Conservation (phyloP, 306 rosid species). For the Fragaria ananassa region DNA sequence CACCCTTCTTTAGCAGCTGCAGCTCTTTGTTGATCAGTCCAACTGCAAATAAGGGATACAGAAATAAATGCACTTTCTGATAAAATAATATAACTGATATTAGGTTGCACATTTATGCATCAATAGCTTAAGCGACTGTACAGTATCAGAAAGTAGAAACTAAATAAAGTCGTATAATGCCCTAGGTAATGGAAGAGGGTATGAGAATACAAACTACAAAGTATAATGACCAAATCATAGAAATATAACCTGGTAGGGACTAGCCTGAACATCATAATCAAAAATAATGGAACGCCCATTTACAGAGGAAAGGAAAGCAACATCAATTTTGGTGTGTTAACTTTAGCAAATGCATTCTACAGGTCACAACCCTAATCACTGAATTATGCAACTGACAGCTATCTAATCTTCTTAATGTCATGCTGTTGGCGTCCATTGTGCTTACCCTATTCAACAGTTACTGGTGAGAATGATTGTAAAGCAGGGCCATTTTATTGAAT, state of each 20-base stretch:
- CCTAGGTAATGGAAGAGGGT: neutral
- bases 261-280: neutral
- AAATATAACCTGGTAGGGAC: neutral
- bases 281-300: neutral
- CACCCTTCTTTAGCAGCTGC: slow-evolving; percentile 85
- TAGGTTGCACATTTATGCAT: neutral
- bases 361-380: neutral
- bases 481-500: neutral
- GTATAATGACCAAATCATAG: neutral
- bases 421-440: neutral
- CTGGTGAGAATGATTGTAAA: neutral
- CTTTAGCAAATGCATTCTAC: neutral
- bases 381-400: neutral
- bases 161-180: neutral
- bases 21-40: slow-evolving; percentile 92
- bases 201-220: neutral
- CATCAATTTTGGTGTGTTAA: neutral
- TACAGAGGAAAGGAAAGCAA: neutral
- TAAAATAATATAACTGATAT: neutral
- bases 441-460: neutral
- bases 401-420: neutral
- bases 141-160: neutral
- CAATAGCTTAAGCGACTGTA: neutral
- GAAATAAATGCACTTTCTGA: slow-evolving; percentile 16
- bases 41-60: slow-evolving; percentile 40